These are phyloP conservation scores for Talaromyces sp. DNA, from an alignment of 2,329 filamentous ascomycete species.

Conservation along the genomic window DNA sequence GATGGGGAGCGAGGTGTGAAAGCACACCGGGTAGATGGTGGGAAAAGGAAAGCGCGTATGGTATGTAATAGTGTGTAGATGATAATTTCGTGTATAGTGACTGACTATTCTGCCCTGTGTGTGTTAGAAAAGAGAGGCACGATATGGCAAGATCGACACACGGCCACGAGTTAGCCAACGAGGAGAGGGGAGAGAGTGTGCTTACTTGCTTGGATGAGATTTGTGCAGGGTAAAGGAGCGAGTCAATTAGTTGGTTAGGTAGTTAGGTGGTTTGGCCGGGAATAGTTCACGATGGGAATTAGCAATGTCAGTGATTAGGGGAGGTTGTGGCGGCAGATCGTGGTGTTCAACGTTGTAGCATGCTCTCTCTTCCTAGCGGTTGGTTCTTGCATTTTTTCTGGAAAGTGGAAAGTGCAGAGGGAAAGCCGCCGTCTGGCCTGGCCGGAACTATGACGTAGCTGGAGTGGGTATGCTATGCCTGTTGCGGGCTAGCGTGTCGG, in stretches of 20 bases:
- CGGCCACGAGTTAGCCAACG: neutral
- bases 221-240: neutral
- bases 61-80: neutral
- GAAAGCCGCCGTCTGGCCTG: slow-evolving; percentile 2
- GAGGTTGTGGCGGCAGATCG: slow-evolving; percentile 5
- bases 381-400: neutral
- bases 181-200: neutral
- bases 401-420: neutral
- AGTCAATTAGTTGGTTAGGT: neutral
- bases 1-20: neutral
- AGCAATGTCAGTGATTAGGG: too few species aligned
- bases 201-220: neutral
- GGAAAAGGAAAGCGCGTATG: neutral
- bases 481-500: neutral
- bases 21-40: neutral
- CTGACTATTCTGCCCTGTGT: neutral
- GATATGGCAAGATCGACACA: neutral
- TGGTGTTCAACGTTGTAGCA: neutral
- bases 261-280: neutral
- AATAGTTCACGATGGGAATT: neutral
- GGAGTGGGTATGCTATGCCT: neutral
- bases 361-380: too few species aligned
- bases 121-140: neutral
- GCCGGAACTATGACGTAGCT: slow-evolving; percentile 12
- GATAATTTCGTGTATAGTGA: neutral